Conservation (phyloP, 192 early-diverging fungal genomes). For the Coemansia sp. region DNA sequence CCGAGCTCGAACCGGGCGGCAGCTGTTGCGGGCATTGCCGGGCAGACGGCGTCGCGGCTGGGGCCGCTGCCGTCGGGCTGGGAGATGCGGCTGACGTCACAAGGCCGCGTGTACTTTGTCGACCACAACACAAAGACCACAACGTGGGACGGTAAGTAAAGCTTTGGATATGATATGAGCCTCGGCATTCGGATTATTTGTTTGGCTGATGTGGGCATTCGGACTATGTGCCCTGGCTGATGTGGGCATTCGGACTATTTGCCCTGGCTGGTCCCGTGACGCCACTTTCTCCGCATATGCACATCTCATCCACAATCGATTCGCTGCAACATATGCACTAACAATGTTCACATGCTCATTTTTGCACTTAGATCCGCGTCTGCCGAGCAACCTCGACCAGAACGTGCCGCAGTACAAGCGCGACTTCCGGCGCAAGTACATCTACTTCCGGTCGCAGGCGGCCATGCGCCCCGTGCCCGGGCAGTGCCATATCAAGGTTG, state of each 20-base stretch:
- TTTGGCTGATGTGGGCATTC: background rate
- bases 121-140: slow-evolving; percentile 98
- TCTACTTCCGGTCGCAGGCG: slow-evolving; percentile 94
- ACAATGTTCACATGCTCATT: background rate
- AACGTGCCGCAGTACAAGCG: slow-evolving; percentile 98
- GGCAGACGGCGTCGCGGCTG: slow-evolving; percentile 57
- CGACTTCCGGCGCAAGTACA: slow-evolving; percentile 95
- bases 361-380: slow-evolving; percentile 62
- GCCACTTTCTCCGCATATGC: too few species aligned
- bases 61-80: slow-evolving; percentile 95
- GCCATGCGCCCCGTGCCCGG: slow-evolving; percentile 84
- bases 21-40: slow-evolving; percentile 45
- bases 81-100: slow-evolving; percentile 97
- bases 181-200: too few species aligned
- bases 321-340: too few species aligned
- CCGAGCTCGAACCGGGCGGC: slow-evolving; percentile 42
- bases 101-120: slow-evolving; percentile 95
- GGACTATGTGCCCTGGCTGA: background rate
- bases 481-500: slow-evolving; percentile 91
- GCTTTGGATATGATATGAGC: background rate
- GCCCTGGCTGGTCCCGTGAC: too few species aligned
- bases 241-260: background rate
- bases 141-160: slow-evolving; percentile 86
- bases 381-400: slow-evolving; percentile 80
- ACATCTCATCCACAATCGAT: too few species aligned